Base-by-base conservation (phyloP, 768 basidiomycete genomes). In the Serendipita sp. region DNA sequence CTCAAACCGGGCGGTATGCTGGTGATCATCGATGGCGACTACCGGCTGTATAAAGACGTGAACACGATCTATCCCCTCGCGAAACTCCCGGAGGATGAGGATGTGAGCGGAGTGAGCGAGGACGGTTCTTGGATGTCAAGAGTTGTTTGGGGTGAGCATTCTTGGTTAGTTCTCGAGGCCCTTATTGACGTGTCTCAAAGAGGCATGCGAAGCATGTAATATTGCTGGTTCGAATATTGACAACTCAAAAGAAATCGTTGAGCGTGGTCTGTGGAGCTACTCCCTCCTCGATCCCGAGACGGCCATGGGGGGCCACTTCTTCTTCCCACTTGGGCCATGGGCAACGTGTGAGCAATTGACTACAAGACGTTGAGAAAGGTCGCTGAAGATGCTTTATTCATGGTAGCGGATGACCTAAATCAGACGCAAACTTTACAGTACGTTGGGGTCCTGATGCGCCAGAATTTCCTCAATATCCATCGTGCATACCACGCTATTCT, bases 1-100 rank as follows among this genome's bases (percentile, higher is more conserved):
- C n/a, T n/a, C n/a, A n/a, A n/a, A n/a, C n/a, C n/a, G n/a, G n/a
- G n/a, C n/a, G n/a, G n/a, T n/a, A n/a, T n/a, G n/a, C n/a, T n/a
- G n/a, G n/a, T n/a, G n/a, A n/a, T n/a, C n/a, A 61, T 61, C 24
- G 60, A 61, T 61, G 60, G 60, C 9, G n/a, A 20, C 13, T 11
- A 11, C 13, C 13, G 13, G 13, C 20, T 42, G 11, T 11, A 11
- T 11, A 42, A 20, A 11, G 42, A 42, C 42, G 11, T 42, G 42
- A 42, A 42, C 20, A 42, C 42, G 42, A 20, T 42, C 20, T 11
- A 20, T 11, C 11, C 11, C 13, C 42, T 42, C 11, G 13, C 13
- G 20, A 42, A 20, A 20, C 42, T 42, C 42, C 13, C 11, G 11
- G 42, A 20, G 20, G 42, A 42, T 20, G 42, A 42, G 42, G 42